These are phyloP conservation scores for Starmerella sp. DNA, from an alignment of 805 yeast species.

Conservation along the genomic window DNA sequence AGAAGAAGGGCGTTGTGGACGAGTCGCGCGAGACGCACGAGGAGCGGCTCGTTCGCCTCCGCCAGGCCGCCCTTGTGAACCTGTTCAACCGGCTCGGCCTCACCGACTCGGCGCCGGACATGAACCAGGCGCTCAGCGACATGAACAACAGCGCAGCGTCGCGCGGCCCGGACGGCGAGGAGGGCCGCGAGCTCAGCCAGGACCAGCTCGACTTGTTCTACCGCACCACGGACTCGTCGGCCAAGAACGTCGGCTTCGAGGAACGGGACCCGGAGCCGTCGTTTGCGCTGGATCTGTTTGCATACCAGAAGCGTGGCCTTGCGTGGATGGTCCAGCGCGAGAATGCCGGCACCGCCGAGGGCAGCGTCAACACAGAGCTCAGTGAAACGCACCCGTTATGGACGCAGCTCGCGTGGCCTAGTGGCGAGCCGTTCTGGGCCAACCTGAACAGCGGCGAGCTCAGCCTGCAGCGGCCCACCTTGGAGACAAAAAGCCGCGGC, in stretches of 20 bases:
- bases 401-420: slow-evolving; percentile 71
- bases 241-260: slow-evolving; percentile 22
- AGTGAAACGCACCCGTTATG: slow-evolving; percentile 64
- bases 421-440: slow-evolving; percentile 46
- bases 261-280: slow-evolving; percentile 52
- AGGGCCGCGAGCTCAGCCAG: slow-evolving; percentile 39
- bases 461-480: slow-evolving; percentile 52
- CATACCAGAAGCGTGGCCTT: slow-evolving; percentile 74
- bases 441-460: slow-evolving; percentile 74
- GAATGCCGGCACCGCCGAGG: slow-evolving; percentile 33
- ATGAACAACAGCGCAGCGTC: not conserved
- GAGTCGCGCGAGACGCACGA: slow-evolving; percentile 39
- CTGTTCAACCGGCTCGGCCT: slow-evolving; percentile 42
- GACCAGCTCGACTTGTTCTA: slow-evolving; percentile 72
- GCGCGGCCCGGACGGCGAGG: slow-evolving; percentile 26
- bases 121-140: slow-evolving; percentile 2
- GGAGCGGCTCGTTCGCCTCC: slow-evolving; percentile 41
- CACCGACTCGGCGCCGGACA: slow-evolving; percentile 8
- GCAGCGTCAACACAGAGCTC: slow-evolving; percentile 29
- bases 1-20: slow-evolving; percentile 21
- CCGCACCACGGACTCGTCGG: slow-evolving; percentile 40
- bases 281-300: slow-evolving; percentile 50
- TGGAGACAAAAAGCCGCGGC: slow-evolving; percentile 53
- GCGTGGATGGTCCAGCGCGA: slow-evolving; percentile 86
- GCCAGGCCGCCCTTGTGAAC: slow-evolving; percentile 45